Base-by-base conservation (phyloP, 306 rosid genomes). In the Cajanus cajan region DNA sequence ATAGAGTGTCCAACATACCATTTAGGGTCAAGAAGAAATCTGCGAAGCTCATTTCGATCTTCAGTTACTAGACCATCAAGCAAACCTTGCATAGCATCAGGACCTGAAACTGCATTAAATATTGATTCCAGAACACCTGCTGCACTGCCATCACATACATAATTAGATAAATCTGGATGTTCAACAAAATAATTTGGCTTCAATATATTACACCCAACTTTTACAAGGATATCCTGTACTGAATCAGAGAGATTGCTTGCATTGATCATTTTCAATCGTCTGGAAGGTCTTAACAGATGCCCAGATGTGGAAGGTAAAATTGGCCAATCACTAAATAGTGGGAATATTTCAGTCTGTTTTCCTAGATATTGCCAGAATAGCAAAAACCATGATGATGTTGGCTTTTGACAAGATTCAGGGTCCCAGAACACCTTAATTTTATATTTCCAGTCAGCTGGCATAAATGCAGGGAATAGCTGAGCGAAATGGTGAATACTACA, bases 381-480 rank as follows among this genome's bases (percentile, higher is more conserved):
- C 81, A 75, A 48, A 84, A 94, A 76, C 98, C 98, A 94, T 50
- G 97, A 80, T 22, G 91, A 87, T 21, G 91, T 82, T 52, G 98
- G 98, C 80, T 91, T 88, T 78, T 68, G 85, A 84, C 90, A 82
- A 44, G 90, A 87, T 66, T 87, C 87, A 21, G 91, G 90, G 75
- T 92, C 84, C 98, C 98, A 94, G 40, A 77, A 85, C 71, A 94
- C 98, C 84, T 92, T 89, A 80, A 74, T 86, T 90, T 82, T 89
- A 78, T 83, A 85, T 78, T 92, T 90, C 98, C 98, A 94, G 75
- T 90, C 97, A 85, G 89, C 84, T 54, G 97, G 97, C 73, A 91
- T 84, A 82, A 94, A 87, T 74, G 66, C 86, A 64, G 91, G 91
- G 76, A 89, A 90, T 69, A 92, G 87, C 68, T 89, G 90, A 65